Evolutionary conservation across 2,329 filamentous ascomycete species (phyloP).

Genomic region (Exophiala sideris): DNA sequence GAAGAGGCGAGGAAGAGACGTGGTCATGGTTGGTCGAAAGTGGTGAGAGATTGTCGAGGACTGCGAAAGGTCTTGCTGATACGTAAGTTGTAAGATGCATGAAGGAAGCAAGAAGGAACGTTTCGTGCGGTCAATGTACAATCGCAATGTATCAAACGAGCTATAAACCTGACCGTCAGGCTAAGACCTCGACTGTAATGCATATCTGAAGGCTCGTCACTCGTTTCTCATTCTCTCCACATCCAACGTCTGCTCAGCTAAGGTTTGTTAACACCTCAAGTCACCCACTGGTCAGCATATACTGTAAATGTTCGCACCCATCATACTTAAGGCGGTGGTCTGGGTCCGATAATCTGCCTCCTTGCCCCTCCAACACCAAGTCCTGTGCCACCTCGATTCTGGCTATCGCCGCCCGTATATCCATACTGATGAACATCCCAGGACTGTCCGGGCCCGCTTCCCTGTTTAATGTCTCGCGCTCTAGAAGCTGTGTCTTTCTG

Average conservation of each 20-base stretch:
- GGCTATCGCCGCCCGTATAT: slow-evolving; percentile 60
- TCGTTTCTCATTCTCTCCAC: too few species aligned
- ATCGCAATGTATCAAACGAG: too few species aligned
- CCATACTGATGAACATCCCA: slow-evolving; percentile 64
- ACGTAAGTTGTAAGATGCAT: neutral
- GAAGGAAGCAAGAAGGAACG: too few species aligned
- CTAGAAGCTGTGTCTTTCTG: slow-evolving; percentile 52
- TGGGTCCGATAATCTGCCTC: slow-evolving; percentile 62
- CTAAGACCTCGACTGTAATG: too few species aligned
- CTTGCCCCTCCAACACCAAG: slow-evolving; percentile 54
- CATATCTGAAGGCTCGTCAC: too few species aligned
- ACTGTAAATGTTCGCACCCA: too few species aligned
- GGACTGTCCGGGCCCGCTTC: slow-evolving; percentile 46
- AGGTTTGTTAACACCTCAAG: too few species aligned
- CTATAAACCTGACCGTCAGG: too few species aligned
- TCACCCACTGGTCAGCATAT: too few species aligned
- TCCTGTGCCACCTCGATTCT: slow-evolving; percentile 53
- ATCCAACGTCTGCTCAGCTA: too few species aligned
- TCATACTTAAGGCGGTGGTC: slow-evolving; percentile 45
- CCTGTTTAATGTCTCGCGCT: slow-evolving; percentile 44
- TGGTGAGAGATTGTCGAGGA: slow-evolving; percentile 37
- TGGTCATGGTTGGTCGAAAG: slow-evolving; percentile 42
- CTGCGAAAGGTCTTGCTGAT: slow-evolving; percentile 29
- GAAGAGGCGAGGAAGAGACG: slow-evolving; percentile 31
- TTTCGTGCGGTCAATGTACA: too few species aligned